Base-by-base conservation (phyloP, 2,329 filamentous ascomycete genomes). In the Sporothrix luriei region DNA sequence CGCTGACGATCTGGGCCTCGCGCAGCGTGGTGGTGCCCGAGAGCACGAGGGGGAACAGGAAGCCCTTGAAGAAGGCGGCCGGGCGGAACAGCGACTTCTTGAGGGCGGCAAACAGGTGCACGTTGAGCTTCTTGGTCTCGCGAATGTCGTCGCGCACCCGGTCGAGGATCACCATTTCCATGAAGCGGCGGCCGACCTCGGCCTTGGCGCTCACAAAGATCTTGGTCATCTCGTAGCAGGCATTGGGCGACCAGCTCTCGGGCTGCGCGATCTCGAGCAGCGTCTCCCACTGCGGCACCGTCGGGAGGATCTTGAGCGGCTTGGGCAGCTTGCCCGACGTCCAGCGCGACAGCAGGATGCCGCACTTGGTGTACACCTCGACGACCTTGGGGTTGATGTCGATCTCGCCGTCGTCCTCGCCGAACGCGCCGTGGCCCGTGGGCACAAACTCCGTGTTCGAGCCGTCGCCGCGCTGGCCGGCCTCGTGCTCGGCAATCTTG, bases 261-360 rank as follows among this genome's bases (percentile, higher is more conserved):
- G 94, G 94, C 68, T 71, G 69, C 4, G 72, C 33, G 13, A 74
- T 71, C 70, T 74, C 73, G 1, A 75, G 16, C 24, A 75, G 71
- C 54, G 72, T 71, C 66, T 91, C 24, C 93, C 94, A 98, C 76
- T 95, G 88, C 9, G 93, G 93, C 16, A 98, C 88, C 0, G 93
- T 94, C 2, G 95, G 95, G 10, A 99, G 86, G 73, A 98, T 93
- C 81, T 98, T 98, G 85, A 99, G 97, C 0, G 94, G 94, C 80
- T 99, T 99, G 24, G 95, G 95, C 43, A 99, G 85, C 74, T 94
- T 94, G n/a, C 95, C 95, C 16, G 91, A 94, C 81, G 97, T 97
- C 83, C 66, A 98, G 73, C 94, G 88, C 33, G 92, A 93, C 71
- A 99, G 85, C 71, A 98, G 90, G 74, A 94, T 84, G 71, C 94